A percentile compares a stretch with the other conserved stretches of the same genome.
Evolutionary conservation across 2,329 filamentous ascomycete species (phyloP).

Genomic region (Fusarium piperis): DNA sequence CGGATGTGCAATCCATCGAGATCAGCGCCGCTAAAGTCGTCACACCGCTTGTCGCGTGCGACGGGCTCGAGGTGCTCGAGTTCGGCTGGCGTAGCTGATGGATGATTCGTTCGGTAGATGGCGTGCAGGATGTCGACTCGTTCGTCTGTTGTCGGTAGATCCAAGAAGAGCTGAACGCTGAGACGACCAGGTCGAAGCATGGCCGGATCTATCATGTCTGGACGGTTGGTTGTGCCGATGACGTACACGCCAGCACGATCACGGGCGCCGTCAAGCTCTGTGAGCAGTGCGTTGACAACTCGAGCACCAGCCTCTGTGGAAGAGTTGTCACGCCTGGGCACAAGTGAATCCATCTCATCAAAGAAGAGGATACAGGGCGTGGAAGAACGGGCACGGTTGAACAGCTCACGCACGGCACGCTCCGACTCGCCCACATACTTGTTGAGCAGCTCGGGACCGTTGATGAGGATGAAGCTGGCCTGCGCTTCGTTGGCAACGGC

Average conservation of each 20-base stretch:
- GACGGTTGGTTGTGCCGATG: constrained; percentile 92
- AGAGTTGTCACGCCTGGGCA: constrained; percentile 81
- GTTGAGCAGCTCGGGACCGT: constrained; percentile 94
- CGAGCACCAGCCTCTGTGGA: constrained; percentile 85
- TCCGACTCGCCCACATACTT: constrained; percentile 98
- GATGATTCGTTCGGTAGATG: constrained; percentile 60
- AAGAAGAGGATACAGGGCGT: constrained; percentile 97
- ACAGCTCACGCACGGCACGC: constrained; percentile 90
- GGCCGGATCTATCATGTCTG: constrained; percentile 95
- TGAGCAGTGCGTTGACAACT: constrained; percentile 94
- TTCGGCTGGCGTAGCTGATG: constrained; percentile 54
- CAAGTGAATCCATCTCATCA: constrained; percentile 94
- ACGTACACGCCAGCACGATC: constrained; percentile 89
- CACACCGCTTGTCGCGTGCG: constrained; percentile 73
- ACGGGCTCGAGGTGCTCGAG: constrained; percentile 67
- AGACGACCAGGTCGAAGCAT: constrained; percentile 93
- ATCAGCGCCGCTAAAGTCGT: constrained; percentile 79
- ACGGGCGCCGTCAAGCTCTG: constrained; percentile 88
- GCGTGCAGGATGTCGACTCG: constrained; percentile 87
- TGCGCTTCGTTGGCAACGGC: constrained; percentile 95
- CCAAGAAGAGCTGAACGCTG: constrained; percentile 88
- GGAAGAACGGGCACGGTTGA: constrained; percentile 84
- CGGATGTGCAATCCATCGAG: constrained; percentile 60
- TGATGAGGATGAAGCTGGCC: constrained; percentile 98
- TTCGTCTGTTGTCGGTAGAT: constrained; percentile 81